These are phyloP conservation scores for Hanseniaspora meyeri DNA, from an alignment of 805 yeast genomes.

Conservation along the genomic window DNA sequence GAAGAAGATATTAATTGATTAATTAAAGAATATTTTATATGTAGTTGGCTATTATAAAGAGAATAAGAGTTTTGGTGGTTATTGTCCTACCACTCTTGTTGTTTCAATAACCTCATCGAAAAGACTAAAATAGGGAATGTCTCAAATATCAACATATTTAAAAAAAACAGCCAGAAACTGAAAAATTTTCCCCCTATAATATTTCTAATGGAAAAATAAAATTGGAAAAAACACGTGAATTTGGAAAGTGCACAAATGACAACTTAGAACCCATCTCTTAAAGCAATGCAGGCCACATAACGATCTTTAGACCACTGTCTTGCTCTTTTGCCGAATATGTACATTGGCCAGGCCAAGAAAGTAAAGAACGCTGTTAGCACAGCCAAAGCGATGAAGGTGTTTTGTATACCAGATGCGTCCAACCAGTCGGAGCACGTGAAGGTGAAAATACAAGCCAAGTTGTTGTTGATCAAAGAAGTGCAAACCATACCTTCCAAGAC, in stretches of 20 bases:
- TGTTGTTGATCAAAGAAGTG: constrained; percentile 50
- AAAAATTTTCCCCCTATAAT: not conserved
- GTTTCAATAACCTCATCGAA: not conserved
- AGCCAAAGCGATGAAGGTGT: constrained; percentile 50
- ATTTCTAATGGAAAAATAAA: too few species aligned
- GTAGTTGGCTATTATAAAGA: not conserved
- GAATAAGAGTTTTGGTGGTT: not conserved
- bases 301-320: constrained; percentile 46
- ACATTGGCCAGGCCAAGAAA: constrained; percentile 44
- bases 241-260: too few species aligned
- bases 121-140: not conserved
- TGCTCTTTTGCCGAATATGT: constrained; percentile 47
- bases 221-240: not conserved
- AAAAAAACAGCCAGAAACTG: not conserved
- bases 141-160: too few species aligned
- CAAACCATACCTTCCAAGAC: constrained; percentile 63
- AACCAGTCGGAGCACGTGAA: constrained; percentile 53
- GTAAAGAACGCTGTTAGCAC: constrained; percentile 48
- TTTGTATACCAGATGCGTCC: constrained; percentile 42
- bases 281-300: constrained; percentile 43
- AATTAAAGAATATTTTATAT: too few species aligned
- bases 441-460: constrained; percentile 53
- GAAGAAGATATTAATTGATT: too few species aligned
- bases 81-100: not conserved
- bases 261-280: constrained; percentile 33